These are phyloP conservation scores for Cordyceps farinosa DNA, from an alignment of 2,329 filamentous ascomycete species.

Conservation along the genomic window DNA sequence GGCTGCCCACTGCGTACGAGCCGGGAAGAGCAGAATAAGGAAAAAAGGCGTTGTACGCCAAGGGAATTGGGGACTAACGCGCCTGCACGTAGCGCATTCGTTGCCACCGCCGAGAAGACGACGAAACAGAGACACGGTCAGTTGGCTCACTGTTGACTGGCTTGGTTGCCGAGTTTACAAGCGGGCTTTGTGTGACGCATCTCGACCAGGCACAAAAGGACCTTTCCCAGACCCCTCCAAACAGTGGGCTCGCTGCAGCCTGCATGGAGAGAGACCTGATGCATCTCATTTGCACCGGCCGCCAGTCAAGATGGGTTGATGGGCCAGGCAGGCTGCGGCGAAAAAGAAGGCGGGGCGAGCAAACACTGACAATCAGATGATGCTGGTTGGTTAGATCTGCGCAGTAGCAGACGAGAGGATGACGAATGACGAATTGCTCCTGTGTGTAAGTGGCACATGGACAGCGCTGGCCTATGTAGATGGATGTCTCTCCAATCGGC, in stretches of 20 bases:
- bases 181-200: background rate
- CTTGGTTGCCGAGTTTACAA: background rate
- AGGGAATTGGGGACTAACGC: background rate
- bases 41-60: background rate
- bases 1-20: background rate
- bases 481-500: background rate
- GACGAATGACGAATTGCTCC: background rate
- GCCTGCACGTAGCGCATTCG: background rate
- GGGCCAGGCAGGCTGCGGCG: background rate
- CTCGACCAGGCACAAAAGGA: background rate
- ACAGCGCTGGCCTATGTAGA: background rate
- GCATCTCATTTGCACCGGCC: background rate
- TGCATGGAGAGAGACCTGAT: background rate
- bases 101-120: background rate
- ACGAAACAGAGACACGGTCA: background rate
- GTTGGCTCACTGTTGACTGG: background rate
- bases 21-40: background rate
- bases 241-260: background rate
- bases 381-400: background rate
- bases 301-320: no score
- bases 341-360: background rate
- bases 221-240: background rate
- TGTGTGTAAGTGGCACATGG: background rate
- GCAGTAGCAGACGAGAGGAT: background rate
- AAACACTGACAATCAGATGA: background rate